phyloP scores from a whole-genome alignment of 768 basidiomycete genomes.

The Crucibulum laeve region DNA sequence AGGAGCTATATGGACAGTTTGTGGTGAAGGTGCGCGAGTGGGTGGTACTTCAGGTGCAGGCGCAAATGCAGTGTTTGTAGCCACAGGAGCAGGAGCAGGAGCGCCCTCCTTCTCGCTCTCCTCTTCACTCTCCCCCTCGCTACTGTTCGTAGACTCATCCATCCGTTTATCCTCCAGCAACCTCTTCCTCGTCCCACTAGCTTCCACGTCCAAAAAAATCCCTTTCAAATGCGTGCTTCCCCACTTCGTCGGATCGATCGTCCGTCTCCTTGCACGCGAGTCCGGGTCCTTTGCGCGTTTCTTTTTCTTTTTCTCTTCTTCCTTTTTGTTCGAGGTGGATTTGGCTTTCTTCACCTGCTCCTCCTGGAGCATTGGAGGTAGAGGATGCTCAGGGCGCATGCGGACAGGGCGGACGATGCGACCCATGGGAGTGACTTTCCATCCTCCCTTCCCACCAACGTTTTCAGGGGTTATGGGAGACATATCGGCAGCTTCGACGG shows the following conservation, averaged over 20 bases:
- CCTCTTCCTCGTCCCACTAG: constrained; percentile 14
- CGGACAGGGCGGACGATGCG: constrained; percentile 62
- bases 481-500: constrained; percentile 56
- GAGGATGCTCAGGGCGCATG: constrained; percentile 65
- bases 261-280: constrained; percentile 52
- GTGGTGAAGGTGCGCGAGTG: not conserved
- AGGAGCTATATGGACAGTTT: constrained; percentile 3
- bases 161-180: constrained; percentile 11
- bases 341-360: constrained; percentile 12
- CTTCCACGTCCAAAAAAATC: constrained; percentile 50
- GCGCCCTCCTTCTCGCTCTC: constrained; percentile 10
- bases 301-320: constrained; percentile 33
- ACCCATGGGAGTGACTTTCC: constrained; percentile 67
- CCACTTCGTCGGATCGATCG: constrained; percentile 72
- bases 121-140: constrained; percentile 9
- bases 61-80: not conserved
- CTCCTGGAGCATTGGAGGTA: constrained; percentile 34
- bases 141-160: constrained; percentile 5
- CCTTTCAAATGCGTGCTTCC: constrained; percentile 70
- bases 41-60: constrained; percentile 5
- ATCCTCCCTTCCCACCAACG: constrained; percentile 47
- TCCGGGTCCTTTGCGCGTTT: constrained; percentile 46
- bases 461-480: constrained; percentile 57
- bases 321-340: constrained; percentile 8
- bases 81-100: not conserved